Base-by-base conservation (phyloP, 345 rosid genomes). In the Excoecaria agallocha region DNA sequence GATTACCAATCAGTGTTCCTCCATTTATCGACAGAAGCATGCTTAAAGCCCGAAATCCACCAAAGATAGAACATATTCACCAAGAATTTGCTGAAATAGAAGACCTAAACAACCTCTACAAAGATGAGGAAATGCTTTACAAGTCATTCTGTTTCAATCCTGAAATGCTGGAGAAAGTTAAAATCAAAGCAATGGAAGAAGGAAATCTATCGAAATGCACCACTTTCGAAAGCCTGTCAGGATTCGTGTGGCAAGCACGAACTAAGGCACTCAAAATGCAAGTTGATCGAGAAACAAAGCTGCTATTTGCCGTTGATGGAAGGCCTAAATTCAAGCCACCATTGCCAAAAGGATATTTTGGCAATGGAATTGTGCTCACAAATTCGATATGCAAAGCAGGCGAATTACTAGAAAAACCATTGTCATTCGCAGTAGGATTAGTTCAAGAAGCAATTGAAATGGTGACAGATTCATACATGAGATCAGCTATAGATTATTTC, bases 401-500 rank as follows among this genome's bases (percentile, higher is more conserved):
- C 11, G 92, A 90, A 58, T 83, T 94, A 30, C 78, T 79, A 17
- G 86, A 84, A 19, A 87, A 84, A 30, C 94, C 97, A 20, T 72
- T 89, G 56, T 86, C 94, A 12, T 83, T 77, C 52, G 92, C 87
- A 0, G 90, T 85, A 5, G 90, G 92, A 58, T 82, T 85, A 13
- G 92, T 94, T 13, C 88, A 86, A 78, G 88, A 83, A 38, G 89
- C 98, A 0, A 85, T 94, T 20, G 87, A 85, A 82, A 86, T 89
- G 93, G 93, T 91, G 9, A 82, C 85, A 24, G 96, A 94, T 68
- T 68, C 87, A 73, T 90, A 91, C 88, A 91, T 94, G 94, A 91
- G 97, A 79, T 94, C 98, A 3, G 96, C 98, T 17, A 88, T 94
- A 4, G 98, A 94, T 82, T 94, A 91, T 82, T 94, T 94, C 38